Conservation (phyloP, 768 basidiomycete genomes). For the Agaricus bisporus region DNA sequence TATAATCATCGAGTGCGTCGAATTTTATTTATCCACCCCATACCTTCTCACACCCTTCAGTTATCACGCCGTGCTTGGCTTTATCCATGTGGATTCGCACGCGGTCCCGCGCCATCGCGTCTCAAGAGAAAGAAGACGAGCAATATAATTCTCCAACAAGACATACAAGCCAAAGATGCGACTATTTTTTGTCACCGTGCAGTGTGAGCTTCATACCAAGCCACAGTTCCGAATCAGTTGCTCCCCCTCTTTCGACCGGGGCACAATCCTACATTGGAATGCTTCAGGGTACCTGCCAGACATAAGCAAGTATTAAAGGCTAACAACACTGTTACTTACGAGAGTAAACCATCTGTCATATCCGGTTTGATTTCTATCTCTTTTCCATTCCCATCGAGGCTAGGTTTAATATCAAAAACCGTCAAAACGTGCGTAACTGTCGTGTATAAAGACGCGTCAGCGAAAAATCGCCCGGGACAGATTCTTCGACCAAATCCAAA, state of each 20-base stretch:
- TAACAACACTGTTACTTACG: slow-evolving; percentile 11
- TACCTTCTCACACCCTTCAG: too few species aligned
- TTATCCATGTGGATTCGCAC: too few species aligned
- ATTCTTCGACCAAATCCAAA: slow-evolving; percentile 28
- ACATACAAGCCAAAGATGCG: too few species aligned
- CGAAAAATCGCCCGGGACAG: too few species aligned
- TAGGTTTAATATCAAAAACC: slow-evolving; percentile 20
- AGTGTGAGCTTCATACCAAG: not conserved
- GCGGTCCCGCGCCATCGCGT: too few species aligned
- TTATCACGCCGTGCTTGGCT: too few species aligned
- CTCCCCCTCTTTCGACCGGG: not conserved
- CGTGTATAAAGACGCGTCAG: slow-evolving; percentile 18
- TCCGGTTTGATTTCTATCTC: slow-evolving; percentile 14
- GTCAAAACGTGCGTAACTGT: slow-evolving; percentile 17
- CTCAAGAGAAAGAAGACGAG: too few species aligned
- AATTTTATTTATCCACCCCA: too few species aligned
- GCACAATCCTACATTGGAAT: not conserved
- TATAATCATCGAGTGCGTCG: too few species aligned
- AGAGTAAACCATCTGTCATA: slow-evolving; percentile 16
- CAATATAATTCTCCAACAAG: too few species aligned
- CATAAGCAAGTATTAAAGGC: not conserved
- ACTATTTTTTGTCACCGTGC: too few species aligned
- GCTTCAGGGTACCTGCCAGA: not conserved
- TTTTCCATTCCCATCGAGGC: slow-evolving; percentile 17
- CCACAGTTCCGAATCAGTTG: not conserved